A percentile compares a stretch with the other conserved stretches of the same genome.
Conservation (phyloP, 257 asterid species). For the Paraleonurus japonicus region DNA sequence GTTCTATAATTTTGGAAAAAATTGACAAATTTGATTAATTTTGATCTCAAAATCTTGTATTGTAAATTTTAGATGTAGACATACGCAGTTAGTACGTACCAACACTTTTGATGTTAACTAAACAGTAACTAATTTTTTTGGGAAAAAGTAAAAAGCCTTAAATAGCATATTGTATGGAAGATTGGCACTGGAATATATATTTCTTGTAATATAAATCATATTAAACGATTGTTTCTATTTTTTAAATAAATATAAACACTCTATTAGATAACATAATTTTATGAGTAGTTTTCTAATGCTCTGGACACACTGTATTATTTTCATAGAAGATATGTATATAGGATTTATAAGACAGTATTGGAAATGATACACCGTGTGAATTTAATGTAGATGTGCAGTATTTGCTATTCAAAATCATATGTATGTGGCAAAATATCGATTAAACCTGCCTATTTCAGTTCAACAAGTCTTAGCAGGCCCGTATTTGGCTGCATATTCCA, state of each 20-base stretch:
- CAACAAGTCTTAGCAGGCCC: not conserved
- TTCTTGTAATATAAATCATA: not conserved
- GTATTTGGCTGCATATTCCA: not conserved
- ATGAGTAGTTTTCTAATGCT: not conserved
- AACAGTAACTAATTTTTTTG: no score
- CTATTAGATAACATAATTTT: not conserved
- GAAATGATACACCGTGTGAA: no score
- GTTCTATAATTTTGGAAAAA: no score
- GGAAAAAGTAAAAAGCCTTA: no score
- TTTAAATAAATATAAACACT: not conserved
- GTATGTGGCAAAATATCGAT: no score
- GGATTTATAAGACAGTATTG: not conserved
- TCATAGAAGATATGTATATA: not conserved
- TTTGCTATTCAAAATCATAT: not conserved
- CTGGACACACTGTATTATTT: not conserved
- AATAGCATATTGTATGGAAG: no score
- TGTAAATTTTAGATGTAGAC: no score
- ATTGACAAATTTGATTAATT: no score
- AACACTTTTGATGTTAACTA: no score
- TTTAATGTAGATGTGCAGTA: not conserved
- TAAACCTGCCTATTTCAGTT: not conserved
- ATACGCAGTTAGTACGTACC: no score
- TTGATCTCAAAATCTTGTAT: no score
- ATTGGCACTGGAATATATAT: no score
- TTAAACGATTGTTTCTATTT: not conserved